Conservation (phyloP, 352 stramenopile genomes). For the Phytophthora cajani region DNA sequence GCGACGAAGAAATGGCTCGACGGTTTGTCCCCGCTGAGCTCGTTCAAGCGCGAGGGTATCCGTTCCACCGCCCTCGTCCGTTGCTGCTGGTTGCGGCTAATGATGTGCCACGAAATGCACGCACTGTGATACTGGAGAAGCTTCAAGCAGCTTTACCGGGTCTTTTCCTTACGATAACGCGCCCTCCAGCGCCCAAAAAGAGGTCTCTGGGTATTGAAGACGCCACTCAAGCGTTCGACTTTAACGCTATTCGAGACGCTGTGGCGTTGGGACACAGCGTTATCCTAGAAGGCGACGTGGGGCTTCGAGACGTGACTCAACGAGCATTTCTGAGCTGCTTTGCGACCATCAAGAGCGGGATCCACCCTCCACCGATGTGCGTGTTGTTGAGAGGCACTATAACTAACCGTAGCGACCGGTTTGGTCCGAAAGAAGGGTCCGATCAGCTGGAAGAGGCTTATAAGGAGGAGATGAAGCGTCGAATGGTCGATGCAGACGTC, state of each 20-base stretch:
- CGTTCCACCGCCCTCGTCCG: constrained; percentile 51
- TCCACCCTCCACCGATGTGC: constrained; percentile 69
- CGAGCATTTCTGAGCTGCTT: constrained; percentile 69
- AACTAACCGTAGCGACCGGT: constrained; percentile 52
- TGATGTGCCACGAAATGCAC: constrained; percentile 65
- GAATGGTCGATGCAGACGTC: constrained; percentile 53
- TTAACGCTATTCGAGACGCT: constrained; percentile 43
- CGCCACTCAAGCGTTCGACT: constrained; percentile 29
- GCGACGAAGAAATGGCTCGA: constrained; percentile 49
- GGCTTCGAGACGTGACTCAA: constrained; percentile 64
- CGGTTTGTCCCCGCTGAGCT: constrained; percentile 69
- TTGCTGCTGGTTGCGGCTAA: constrained; percentile 72
- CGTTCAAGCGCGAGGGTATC: constrained; percentile 37
- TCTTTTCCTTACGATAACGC: constrained; percentile 76
- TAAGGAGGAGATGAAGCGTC: constrained; percentile 16
- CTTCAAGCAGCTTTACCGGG: constrained; percentile 64
- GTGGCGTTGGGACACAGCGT: constrained; percentile 63
- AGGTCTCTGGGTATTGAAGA: constrained; percentile 12
- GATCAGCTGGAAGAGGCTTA: constrained; percentile 24
- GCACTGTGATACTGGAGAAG: constrained; percentile 43
- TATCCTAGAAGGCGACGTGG: constrained; percentile 82
- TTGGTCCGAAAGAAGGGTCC: constrained; percentile 17
- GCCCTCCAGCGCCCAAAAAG: constrained; percentile 21
- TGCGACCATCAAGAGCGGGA: constrained; percentile 63
- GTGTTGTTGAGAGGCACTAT: constrained; percentile 63